Evolutionary conservation across 306 rosid species (phyloP).

Genomic region (Lablab purpureus): DNA sequence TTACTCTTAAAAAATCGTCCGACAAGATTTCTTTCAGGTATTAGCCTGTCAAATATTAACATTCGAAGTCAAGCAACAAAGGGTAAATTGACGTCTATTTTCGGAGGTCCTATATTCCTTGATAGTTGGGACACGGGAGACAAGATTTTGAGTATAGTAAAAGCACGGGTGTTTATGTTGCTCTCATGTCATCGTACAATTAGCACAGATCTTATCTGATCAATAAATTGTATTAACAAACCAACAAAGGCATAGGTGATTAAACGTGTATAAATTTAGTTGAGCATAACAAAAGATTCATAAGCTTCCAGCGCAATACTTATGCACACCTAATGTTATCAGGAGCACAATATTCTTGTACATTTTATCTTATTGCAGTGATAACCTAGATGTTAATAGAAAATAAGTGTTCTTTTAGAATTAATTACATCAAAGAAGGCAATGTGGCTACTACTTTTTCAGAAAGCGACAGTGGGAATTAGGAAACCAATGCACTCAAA

Average conservation of each 20-base stretch:
- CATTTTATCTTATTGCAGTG: slow-evolving; percentile 2
- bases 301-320: slow-evolving; percentile 11
- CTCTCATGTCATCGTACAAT: slow-evolving; percentile 10
- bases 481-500: not conserved
- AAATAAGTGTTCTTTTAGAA: not conserved
- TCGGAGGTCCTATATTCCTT: not conserved
- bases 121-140: not conserved
- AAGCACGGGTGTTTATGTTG: not conserved
- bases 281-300: slow-evolving; percentile 20
- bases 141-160: not conserved
- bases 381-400: not conserved
- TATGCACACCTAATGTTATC: not conserved
- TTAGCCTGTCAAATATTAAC: not conserved
- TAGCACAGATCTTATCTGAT: not conserved
- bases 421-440: not conserved
- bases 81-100: slow-evolving; percentile 7
- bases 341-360: not conserved
- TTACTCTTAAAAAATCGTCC: no score
- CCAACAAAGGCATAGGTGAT: not conserved
- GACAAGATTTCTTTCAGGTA: not conserved
- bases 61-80: slow-evolving; percentile 17
- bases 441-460: not conserved
- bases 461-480: not conserved
- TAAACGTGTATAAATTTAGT: not conserved
- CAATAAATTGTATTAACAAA: slow-evolving; percentile 12